Evolutionary conservation across 306 rosid species (phyloP).

Genomic region (Fragaria nilgerrensis): DNA sequence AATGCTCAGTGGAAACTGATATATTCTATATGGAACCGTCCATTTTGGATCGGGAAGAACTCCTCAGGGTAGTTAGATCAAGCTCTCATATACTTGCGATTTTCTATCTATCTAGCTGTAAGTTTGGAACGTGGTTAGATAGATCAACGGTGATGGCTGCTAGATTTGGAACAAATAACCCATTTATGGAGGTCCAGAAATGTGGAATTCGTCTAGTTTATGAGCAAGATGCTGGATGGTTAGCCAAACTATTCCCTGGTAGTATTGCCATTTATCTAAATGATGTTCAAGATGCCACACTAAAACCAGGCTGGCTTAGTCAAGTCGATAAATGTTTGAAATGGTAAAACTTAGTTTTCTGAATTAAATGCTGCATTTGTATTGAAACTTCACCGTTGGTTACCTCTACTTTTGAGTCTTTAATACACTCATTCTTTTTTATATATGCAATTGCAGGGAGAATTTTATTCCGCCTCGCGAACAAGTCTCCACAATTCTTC

Average conservation of each 20-base stretch:
- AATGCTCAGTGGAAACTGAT: neutral
- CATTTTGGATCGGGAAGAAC: too few relatives aligned
- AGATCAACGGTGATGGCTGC: neutral
- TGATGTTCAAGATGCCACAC: neutral
- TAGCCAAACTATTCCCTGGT: neutral
- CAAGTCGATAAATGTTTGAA: neutral
- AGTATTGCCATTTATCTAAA: neutral
- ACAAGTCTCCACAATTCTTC: neutral
- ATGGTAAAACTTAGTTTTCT: conserved; percentile 5
- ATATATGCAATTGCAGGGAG: neutral
- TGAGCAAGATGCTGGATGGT: too few relatives aligned
- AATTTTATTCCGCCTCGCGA: neutral
- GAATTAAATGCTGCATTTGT: neutral
- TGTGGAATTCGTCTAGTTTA: neutral
- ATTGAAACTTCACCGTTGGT: too few relatives aligned
- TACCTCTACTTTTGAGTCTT: too few relatives aligned
- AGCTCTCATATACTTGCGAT: neutral
- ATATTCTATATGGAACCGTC: neutral
- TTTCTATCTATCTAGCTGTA: neutral
- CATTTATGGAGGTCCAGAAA: neutral
- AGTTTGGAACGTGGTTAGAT: neutral
- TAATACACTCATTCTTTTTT: too few relatives aligned
- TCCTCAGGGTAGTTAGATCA: neutral
- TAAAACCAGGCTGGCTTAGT: neutral
- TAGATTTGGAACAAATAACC: neutral